These are phyloP conservation scores for Wickerhamiella lipophila DNA, from an alignment of 805 yeast species.

Conservation along the genomic window DNA sequence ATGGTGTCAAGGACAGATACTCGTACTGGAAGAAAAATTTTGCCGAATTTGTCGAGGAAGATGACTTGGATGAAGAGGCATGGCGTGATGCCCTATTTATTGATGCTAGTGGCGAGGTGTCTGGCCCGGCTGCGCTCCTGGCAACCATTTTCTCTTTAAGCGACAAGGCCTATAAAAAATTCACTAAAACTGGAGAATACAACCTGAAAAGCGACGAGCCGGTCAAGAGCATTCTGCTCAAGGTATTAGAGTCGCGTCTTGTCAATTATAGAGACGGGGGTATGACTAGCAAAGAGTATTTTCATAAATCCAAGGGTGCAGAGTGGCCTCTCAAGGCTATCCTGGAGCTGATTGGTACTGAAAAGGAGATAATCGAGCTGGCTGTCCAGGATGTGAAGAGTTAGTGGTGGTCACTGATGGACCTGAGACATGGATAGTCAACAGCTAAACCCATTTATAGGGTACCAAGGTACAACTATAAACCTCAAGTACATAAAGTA, in stretches of 20 bases:
- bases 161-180: slow-evolving; percentile 14
- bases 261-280: slow-evolving; percentile 17
- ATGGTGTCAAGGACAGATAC: slow-evolving; percentile 20
- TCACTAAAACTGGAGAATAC: slow-evolving; percentile 12
- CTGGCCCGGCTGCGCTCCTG: slow-evolving; percentile 2
- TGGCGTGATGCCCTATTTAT: slow-evolving; percentile 9
- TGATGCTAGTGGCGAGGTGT: slow-evolving; percentile 1
- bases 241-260: slow-evolving; percentile 3
- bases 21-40: slow-evolving; percentile 39
- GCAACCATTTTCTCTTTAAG: slow-evolving; percentile 5
- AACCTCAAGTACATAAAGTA: no score
- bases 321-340: slow-evolving; percentile 16
- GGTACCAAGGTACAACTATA: no score
- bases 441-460: no score
- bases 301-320: slow-evolving; percentile 10
- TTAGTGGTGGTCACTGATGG: no score
- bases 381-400: slow-evolving; percentile 1
- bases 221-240: slow-evolving; percentile 1
- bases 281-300: slow-evolving; percentile 13
- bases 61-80: background rate
- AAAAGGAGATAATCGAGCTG: slow-evolving; percentile 24
- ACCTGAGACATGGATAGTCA: no score
- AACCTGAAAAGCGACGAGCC: slow-evolving; percentile 15
- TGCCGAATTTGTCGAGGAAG: slow-evolving; percentile 7
- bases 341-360: slow-evolving; percentile 24